phyloP scores from a whole-genome alignment of 2,329 filamentous ascomycete genomes.

The Fusarium sp. region DNA sequence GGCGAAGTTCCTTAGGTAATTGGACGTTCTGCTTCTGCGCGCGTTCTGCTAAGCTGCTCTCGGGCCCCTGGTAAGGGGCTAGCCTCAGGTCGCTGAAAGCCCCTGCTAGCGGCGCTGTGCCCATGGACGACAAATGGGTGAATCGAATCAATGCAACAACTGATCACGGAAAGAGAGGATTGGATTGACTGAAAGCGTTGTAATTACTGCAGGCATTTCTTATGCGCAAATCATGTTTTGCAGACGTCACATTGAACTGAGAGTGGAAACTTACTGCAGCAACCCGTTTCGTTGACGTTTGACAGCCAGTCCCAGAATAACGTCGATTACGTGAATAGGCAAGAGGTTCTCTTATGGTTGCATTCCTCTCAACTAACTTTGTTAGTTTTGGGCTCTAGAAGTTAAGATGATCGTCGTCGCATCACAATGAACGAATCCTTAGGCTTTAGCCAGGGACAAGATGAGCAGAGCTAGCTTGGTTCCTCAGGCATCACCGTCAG shows the following conservation, averaged over 20 bases:
- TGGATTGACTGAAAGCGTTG: slow-evolving; percentile 19
- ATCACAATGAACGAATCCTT: slow-evolving; percentile 39
- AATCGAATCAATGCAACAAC: slow-evolving; percentile 17
- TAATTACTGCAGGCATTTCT: slow-evolving; percentile 10
- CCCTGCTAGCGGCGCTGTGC: slow-evolving; percentile 38
- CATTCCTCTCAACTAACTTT: slow-evolving; percentile 33
- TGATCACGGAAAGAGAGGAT: slow-evolving; percentile 25
- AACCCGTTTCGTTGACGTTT: slow-evolving; percentile 37
- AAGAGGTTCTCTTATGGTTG: slow-evolving; percentile 25
- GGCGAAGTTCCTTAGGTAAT: slow-evolving; percentile 36
- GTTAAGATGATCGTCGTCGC: slow-evolving; percentile 25
- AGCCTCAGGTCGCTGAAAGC: slow-evolving; percentile 30
- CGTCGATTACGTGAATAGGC: slow-evolving; percentile 27
- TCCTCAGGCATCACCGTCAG: neutral
- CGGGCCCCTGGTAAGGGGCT: slow-evolving; percentile 41
- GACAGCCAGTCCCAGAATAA: slow-evolving; percentile 29
- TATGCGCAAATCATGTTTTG: slow-evolving; percentile 20
- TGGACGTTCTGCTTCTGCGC: slow-evolving; percentile 16
- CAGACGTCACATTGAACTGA: slow-evolving; percentile 33
- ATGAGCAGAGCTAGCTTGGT: slow-evolving; percentile 1
- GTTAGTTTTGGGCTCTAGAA: slow-evolving; percentile 28
- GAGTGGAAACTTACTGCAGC: slow-evolving; percentile 35
- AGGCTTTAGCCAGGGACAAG: slow-evolving; percentile 30
- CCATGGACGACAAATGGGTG: slow-evolving; percentile 4
- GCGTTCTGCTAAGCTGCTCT: slow-evolving; percentile 24